Percentiles rank a stretch among this genome's conserved stretches.
phyloP scores from a whole-genome alignment of 129 eudicot genomes.

The Flaveria brownii region DNA sequence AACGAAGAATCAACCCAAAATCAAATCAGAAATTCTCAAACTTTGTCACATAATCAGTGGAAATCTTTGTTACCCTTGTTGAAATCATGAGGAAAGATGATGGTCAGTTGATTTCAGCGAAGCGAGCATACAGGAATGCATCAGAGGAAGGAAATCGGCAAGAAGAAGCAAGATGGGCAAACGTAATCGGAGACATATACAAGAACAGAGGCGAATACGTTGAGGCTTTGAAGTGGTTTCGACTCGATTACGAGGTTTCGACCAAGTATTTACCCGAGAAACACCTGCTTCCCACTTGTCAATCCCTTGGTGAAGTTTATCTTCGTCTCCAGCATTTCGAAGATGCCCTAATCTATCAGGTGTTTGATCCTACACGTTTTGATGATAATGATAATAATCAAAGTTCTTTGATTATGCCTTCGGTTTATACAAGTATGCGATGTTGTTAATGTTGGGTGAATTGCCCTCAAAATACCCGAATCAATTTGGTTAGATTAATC shows the following conservation, averaged over 20 bases:
- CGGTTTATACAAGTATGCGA: background rate
- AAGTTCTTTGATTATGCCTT: background rate
- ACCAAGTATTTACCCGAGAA: constrained; percentile 54
- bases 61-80: background rate
- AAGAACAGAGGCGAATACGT: constrained; percentile 88
- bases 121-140: constrained; percentile 60
- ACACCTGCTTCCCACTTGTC: constrained; percentile 87
- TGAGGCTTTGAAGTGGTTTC: constrained; percentile 78
- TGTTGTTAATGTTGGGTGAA: background rate
- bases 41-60: background rate
- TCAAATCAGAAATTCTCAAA: background rate
- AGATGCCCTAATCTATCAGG: constrained; percentile 85
- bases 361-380: background rate
- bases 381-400: background rate
- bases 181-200: constrained; percentile 75
- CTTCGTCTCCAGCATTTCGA: constrained; percentile 57
- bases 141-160: constrained; percentile 60
- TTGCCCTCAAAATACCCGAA: background rate
- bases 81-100: constrained; percentile 40
- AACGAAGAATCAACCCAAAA: no score
- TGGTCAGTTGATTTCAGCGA: constrained; percentile 51
- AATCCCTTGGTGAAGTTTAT: constrained; percentile 84
- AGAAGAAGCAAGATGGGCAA: constrained; percentile 97
- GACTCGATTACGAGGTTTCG: constrained; percentile 83
- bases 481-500: background rate